A percentile compares a stretch with the other conserved stretches of the same genome.
Conservation (phyloP, 2,329 filamentous ascomycete genomes). For the Microcyclospora pomicola region DNA sequence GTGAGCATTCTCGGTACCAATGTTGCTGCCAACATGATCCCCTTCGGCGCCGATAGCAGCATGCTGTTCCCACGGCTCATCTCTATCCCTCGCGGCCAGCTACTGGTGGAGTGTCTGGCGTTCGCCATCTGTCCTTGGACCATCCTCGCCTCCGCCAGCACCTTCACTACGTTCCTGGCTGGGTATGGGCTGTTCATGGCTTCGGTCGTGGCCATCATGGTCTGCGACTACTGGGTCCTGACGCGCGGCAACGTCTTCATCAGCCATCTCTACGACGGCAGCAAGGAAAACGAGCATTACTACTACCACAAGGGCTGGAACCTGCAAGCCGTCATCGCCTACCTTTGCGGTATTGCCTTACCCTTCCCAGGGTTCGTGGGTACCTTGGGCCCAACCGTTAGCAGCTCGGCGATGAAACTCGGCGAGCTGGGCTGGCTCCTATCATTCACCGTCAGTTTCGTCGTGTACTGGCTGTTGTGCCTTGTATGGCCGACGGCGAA, state of each 20-base stretch:
- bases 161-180: constrained; percentile 48
- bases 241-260: constrained; percentile 25
- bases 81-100: constrained; percentile 27
- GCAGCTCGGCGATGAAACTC: constrained; percentile 20
- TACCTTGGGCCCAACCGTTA: constrained; percentile 25
- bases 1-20: constrained; percentile 27
- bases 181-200: constrained; percentile 47
- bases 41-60: constrained; percentile 22
- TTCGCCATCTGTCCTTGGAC: constrained; percentile 55
- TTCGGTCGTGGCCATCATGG: constrained; percentile 47
- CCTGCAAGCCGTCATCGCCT: constrained; percentile 44
- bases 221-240: constrained; percentile 45
- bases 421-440: constrained; percentile 50
- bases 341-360: constrained; percentile 43
- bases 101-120: constrained; percentile 21
- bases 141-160: constrained; percentile 44
- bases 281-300: constrained; percentile 35
- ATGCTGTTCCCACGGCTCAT: constrained; percentile 37
- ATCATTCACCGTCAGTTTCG: constrained; percentile 42
- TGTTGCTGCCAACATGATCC: constrained; percentile 24
- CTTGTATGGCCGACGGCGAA: constrained; percentile 26
- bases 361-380: constrained; percentile 42
- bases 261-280: constrained; percentile 30
- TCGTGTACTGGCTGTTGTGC: constrained; percentile 38
- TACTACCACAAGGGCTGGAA: constrained; percentile 41